phyloP scores from a whole-genome alignment of 768 basidiomycete species.

The Panellus pusillus region DNA sequence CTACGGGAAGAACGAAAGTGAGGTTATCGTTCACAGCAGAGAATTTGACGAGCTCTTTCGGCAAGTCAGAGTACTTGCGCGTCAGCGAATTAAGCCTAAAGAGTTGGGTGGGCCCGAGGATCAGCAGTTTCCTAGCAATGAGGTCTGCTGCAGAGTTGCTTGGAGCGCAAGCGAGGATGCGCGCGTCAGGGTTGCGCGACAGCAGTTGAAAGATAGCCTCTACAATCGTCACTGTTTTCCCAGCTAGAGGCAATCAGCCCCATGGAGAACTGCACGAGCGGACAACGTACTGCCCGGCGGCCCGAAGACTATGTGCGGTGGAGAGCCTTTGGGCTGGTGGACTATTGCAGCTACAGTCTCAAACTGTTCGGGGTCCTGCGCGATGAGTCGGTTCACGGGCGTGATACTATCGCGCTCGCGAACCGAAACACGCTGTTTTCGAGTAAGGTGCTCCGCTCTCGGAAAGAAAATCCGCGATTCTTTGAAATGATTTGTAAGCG shows the following conservation, averaged over 20 bases:
- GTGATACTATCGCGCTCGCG: constrained; percentile 23
- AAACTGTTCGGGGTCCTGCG: constrained; percentile 46
- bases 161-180: constrained; percentile 64
- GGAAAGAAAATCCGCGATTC: constrained; percentile 52
- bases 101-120: constrained; percentile 37
- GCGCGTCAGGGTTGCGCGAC: constrained; percentile 35
- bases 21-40: constrained; percentile 39
- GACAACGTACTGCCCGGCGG: constrained; percentile 44
- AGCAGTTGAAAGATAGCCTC: constrained; percentile 64
- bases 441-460: constrained; percentile 24
- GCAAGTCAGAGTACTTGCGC: constrained; percentile 37
- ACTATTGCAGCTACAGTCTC: constrained; percentile 52
- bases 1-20: constrained; percentile 46
- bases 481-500: constrained; percentile 39
- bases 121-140: constrained; percentile 44
- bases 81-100: constrained; percentile 57
- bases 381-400: constrained; percentile 35
- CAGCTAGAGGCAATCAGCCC: constrained; percentile 50
- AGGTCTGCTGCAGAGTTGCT: constrained; percentile 69
- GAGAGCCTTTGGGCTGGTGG: constrained; percentile 43
- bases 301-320: constrained; percentile 62
- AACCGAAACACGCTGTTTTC: constrained; percentile 20
- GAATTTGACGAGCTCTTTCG: constrained; percentile 38
- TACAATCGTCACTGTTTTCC: constrained; percentile 66
- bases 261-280: not conserved